Percentiles rank a stretch among this genome's conserved stretches.
These are phyloP conservation scores for Aureobasidium sp. DNA, from an alignment of 2,329 filamentous ascomycete species.

Conservation along the genomic window DNA sequence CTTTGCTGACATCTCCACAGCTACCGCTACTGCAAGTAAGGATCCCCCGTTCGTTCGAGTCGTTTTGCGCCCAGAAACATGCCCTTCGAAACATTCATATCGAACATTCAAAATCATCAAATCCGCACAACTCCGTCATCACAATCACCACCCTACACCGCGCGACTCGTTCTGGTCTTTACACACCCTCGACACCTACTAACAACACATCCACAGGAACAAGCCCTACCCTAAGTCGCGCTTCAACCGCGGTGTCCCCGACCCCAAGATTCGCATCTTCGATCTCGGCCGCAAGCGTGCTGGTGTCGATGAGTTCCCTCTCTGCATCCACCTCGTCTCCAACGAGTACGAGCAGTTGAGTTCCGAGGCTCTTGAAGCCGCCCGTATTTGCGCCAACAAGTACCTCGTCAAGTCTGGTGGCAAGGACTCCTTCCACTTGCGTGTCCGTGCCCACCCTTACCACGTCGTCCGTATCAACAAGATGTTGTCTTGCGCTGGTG, in stretches of 20 bases:
- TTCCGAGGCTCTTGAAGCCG: slow-evolving; percentile 98
- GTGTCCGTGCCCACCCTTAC: slow-evolving; percentile 88
- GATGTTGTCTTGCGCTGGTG: slow-evolving; percentile 99
- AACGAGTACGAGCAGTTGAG: slow-evolving; percentile 99
- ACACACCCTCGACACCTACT: background rate
- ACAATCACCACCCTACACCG: background rate
- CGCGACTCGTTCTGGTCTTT: background rate
- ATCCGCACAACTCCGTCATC: background rate
- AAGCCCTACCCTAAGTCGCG: slow-evolving; percentile 96
- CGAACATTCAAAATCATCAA: background rate
- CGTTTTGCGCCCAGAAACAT: background rate
- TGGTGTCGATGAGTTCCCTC: slow-evolving; percentile 98
- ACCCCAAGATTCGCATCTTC: slow-evolving; percentile 57
- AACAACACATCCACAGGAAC: slow-evolving; percentile 11
- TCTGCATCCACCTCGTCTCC: slow-evolving; percentile 98
- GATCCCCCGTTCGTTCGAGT: slow-evolving; percentile 29
- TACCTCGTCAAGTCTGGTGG: slow-evolving; percentile 61
- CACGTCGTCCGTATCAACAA: slow-evolving; percentile 99
- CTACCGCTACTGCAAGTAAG: slow-evolving; percentile 97
- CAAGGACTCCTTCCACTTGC: slow-evolving; percentile 64
- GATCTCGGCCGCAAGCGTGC: slow-evolving; percentile 65
- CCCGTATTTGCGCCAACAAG: slow-evolving; percentile 99
- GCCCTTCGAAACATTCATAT: background rate
- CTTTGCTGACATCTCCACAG: slow-evolving; percentile 3
- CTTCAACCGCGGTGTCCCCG: slow-evolving; percentile 97